phyloP scores from a whole-genome alignment of 192 early-diverging fungal species.

The Phlyctochytrium planicorne region DNA sequence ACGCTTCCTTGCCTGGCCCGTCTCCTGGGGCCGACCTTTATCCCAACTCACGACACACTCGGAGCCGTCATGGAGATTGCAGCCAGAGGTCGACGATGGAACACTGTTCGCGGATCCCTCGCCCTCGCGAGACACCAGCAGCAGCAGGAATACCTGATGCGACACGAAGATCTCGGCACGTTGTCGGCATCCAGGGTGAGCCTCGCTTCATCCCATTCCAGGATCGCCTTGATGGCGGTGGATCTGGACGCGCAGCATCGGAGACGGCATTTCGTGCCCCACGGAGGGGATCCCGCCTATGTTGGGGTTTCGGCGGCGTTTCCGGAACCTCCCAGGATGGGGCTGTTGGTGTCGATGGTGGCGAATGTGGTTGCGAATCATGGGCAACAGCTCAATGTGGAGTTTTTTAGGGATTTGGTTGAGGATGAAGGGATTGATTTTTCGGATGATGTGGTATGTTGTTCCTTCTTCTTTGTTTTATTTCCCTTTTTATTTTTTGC shows the following conservation, averaged over 20 bases:
- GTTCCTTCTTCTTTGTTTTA: background rate
- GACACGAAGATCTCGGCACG: no score
- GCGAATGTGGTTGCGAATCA: conserved; percentile 35
- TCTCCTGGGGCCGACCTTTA: background rate
- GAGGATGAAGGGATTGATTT: conserved; percentile 21
- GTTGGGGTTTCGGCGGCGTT: background rate
- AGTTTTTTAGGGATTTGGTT: conserved; percentile 24
- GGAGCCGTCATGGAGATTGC: conserved; percentile 28
- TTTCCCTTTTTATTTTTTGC: background rate
- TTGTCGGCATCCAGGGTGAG: no score
- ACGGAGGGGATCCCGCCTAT: background rate
- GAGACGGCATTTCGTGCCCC: conserved; percentile 1
- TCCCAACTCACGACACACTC: conserved; percentile 12
- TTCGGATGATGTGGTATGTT: conserved; percentile 22
- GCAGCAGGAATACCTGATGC: no score
- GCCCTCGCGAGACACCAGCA: conserved; percentile 3
- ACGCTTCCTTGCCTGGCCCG: conserved; percentile 22
- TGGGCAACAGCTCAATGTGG: conserved; percentile 16
- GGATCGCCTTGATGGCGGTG: background rate
- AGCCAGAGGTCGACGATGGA: conserved; percentile 22
- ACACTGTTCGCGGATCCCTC: conserved; percentile 20
- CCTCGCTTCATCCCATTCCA: no score
- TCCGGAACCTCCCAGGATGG: background rate
- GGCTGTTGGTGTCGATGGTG: conserved; percentile 5
- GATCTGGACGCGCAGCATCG: conserved; percentile 4